Evolutionary conservation across 768 basidiomycete genomes (phyloP), one percentile per base, ranked within the genome.

Genomic region (Mycena galopus): DNA sequence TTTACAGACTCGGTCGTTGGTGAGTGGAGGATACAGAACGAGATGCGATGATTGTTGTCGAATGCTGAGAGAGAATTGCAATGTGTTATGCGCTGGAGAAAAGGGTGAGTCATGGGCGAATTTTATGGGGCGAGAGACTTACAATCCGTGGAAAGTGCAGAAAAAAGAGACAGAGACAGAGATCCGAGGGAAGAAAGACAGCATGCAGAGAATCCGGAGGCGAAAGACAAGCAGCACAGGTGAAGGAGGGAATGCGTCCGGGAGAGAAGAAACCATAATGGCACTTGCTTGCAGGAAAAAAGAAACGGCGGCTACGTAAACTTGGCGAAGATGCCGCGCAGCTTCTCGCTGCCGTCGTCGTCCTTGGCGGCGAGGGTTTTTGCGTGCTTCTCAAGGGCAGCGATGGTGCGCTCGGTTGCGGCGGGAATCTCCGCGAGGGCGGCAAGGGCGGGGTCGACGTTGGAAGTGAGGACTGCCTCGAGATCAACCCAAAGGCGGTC

Each of bases 401-500:
- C 80, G 59, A 92, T 87, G 10, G 84, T 84, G 51, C 85, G 84
- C 75, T 93, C 92, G 35, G 89, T 79, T 55, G 86, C 85, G 33
- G 77, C 83, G 6, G 91, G 90, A n/a, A 88, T 76, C 25, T 82
- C 84, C 71, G 86, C 83, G 35, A 89, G 73, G 29, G 78, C 77
- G 29, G 82, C 82, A 23, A 85, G 78, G 1, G 86, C 84, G 23
- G 84, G 86, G 10, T 84, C 84, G 35, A 86, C 90, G 91, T 50
- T 51, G 59, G 72, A 63, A 53, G 44, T 81, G 32, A 91, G 73
- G 17, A 75, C 79, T 23, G 79, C 79, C 64, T 90, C 83, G 53
- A 91, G 84, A 14, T 85, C 79, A 30, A 78, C 65, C 86, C 91
- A 91, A 35, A 93, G 85, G 53, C 77, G 76, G 19, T 89, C 87